phyloP scores from a whole-genome alignment of 2,329 filamentous ascomycete species.

The Neospermospora avenae region DNA sequence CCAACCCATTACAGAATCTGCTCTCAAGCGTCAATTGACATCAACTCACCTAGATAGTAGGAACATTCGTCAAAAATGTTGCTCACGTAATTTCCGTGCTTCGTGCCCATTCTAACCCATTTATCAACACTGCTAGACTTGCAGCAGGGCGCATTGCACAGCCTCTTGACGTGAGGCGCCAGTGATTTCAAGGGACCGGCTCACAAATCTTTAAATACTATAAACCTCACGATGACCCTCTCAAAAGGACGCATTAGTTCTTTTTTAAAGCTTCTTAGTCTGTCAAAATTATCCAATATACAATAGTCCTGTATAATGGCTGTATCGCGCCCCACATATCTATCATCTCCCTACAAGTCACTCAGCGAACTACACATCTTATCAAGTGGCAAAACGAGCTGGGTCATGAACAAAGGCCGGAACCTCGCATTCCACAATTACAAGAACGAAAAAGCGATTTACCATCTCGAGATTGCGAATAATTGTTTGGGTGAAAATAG shows the following conservation, averaged over 20 bases:
- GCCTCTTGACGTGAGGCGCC: background rate
- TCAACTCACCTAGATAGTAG: background rate
- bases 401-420: background rate
- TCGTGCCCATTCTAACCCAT: background rate
- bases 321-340: background rate
- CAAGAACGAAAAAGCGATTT: background rate
- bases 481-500: background rate
- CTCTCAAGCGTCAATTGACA: background rate
- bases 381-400: background rate
- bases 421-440: slow-evolving; percentile 1
- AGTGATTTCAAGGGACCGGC: background rate
- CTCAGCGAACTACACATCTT: slow-evolving; percentile 2
- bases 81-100: background rate
- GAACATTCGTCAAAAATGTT: too few species aligned
- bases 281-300: background rate
- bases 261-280: background rate
- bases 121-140: background rate
- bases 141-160: background rate
- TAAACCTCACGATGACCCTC: background rate
- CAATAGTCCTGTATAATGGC: too few species aligned
- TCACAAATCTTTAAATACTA: background rate
- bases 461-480: background rate
- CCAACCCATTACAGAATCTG: too few species aligned
- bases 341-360: background rate
- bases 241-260: background rate